These are phyloP conservation scores for Penicillium hordei DNA, from an alignment of 2,329 filamentous ascomycete species.

Conservation along the genomic window DNA sequence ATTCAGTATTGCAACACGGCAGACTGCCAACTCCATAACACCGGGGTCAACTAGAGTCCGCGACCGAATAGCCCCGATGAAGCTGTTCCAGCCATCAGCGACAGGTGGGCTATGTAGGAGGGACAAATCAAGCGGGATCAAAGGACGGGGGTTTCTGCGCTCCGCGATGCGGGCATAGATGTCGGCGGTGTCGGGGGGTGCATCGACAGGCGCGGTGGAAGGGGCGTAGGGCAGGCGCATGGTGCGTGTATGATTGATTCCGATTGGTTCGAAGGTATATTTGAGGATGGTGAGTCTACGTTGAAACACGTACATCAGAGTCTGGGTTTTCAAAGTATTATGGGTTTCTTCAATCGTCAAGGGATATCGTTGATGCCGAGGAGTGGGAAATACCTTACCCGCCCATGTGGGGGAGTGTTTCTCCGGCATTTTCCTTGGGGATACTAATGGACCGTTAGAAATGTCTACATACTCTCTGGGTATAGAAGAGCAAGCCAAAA, in stretches of 20 bases:
- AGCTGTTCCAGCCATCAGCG: slow-evolving; percentile 67
- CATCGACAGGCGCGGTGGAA: slow-evolving; percentile 23
- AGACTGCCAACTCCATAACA: slow-evolving; percentile 75
- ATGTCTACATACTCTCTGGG: background rate
- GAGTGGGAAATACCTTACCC: slow-evolving; percentile 8
- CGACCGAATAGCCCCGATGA: slow-evolving; percentile 56
- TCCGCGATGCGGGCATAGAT: slow-evolving; percentile 31
- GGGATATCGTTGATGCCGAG: background rate
- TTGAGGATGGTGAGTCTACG: background rate
- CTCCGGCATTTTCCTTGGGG: background rate
- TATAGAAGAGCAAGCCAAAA: background rate
- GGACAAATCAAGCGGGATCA: slow-evolving; percentile 73
- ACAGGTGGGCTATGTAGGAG: slow-evolving; percentile 72
- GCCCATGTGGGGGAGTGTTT: slow-evolving; percentile 6
- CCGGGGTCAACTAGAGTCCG: slow-evolving; percentile 48
- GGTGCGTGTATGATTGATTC: slow-evolving; percentile 11
- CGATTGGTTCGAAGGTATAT: background rate
- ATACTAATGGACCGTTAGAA: no score
- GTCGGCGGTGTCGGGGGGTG: slow-evolving; percentile 24
- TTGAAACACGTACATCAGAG: background rate
- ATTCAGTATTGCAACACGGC: slow-evolving; percentile 76
- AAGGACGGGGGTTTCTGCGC: slow-evolving; percentile 57
- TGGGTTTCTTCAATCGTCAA: background rate
- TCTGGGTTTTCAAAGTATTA: background rate
- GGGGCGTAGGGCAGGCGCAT: slow-evolving; percentile 29